Conservation (phyloP, 805 yeast species). For the Yamadazyma nakazawae region DNA sequence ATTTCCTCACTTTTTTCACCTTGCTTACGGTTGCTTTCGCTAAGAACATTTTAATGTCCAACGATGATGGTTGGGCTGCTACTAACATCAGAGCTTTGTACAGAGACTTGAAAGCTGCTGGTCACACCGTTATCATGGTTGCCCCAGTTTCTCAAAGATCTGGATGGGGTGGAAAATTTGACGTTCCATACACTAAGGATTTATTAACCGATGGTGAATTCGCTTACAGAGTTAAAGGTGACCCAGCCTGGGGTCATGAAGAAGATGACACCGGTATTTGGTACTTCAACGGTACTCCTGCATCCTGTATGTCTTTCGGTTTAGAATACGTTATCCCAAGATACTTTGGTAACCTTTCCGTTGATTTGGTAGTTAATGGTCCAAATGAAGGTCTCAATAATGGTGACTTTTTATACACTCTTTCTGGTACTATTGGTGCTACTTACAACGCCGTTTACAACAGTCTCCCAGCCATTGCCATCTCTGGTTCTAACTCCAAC, state of each 20-base stretch:
- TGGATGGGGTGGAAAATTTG: constrained; percentile 54
- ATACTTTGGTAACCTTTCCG: constrained; percentile 38
- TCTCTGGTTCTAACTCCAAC: constrained; percentile 49
- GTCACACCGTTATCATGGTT: constrained; percentile 45
- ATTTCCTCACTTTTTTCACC: constrained; percentile 60
- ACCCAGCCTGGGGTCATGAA: constrained; percentile 56
- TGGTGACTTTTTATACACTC: constrained; percentile 37
- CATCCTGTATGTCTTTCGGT: constrained; percentile 49
- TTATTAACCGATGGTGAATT: constrained; percentile 43
- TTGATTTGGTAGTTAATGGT: constrained; percentile 51
- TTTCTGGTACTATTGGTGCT: constrained; percentile 54
- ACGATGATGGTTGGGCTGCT: constrained; percentile 56
- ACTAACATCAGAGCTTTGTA: constrained; percentile 54
- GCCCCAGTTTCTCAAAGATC: constrained; percentile 51
- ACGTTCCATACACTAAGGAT: constrained; percentile 33
- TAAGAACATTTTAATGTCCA: constrained; percentile 33
- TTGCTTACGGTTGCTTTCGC: constrained; percentile 20
- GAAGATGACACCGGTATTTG: constrained; percentile 34
- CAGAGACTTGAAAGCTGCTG: constrained; percentile 43
- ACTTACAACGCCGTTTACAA: constrained; percentile 46
- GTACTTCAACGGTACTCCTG: constrained; percentile 58
- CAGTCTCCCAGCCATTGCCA: constrained; percentile 48
- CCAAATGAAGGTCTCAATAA: constrained; percentile 52
- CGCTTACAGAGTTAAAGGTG: constrained; percentile 42
- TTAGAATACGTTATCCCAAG: constrained; percentile 46